phyloP scores from a whole-genome alignment of 2,329 filamentous ascomycete genomes.

The Stagonosporopsis vannaccii region DNA sequence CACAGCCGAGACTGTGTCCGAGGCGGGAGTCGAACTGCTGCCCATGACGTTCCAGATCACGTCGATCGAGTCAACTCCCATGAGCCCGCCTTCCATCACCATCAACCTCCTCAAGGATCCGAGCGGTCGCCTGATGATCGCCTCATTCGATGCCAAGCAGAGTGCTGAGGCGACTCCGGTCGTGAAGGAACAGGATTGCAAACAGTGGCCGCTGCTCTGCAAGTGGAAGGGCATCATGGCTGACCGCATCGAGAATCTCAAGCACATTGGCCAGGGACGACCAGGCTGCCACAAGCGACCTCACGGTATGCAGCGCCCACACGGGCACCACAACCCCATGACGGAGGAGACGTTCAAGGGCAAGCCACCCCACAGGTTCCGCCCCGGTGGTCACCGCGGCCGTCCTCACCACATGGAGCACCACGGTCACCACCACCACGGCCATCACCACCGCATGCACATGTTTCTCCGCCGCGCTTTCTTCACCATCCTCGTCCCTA shows the following conservation, averaged over 20 bases:
- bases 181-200: constrained; percentile 42
- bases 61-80: constrained; percentile 41
- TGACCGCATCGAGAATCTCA: constrained; percentile 46
- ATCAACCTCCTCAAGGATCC: constrained; percentile 49
- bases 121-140: constrained; percentile 48
- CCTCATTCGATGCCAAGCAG: constrained; percentile 42
- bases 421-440: constrained; percentile 26
- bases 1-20: constrained; percentile 44
- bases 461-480: constrained; percentile 59
- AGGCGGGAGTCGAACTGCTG: constrained; percentile 48
- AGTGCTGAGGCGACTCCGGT: constrained; percentile 26
- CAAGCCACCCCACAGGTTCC: constrained; percentile 47
- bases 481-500: constrained; percentile 70
- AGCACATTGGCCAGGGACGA: constrained; percentile 41
- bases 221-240: constrained; percentile 51
- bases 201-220: constrained; percentile 51
- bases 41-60: constrained; percentile 49
- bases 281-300: constrained; percentile 43
- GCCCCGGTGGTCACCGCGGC: constrained; percentile 34
- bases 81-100: constrained; percentile 43
- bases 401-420: constrained; percentile 33
- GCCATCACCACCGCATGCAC: constrained; percentile 32
- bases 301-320: constrained; percentile 33
- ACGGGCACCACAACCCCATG: constrained; percentile 40
- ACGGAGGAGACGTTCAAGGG: constrained; percentile 36